Base-by-base conservation (phyloP, 768 basidiomycete species). In the Glaciozyma antarctica region DNA sequence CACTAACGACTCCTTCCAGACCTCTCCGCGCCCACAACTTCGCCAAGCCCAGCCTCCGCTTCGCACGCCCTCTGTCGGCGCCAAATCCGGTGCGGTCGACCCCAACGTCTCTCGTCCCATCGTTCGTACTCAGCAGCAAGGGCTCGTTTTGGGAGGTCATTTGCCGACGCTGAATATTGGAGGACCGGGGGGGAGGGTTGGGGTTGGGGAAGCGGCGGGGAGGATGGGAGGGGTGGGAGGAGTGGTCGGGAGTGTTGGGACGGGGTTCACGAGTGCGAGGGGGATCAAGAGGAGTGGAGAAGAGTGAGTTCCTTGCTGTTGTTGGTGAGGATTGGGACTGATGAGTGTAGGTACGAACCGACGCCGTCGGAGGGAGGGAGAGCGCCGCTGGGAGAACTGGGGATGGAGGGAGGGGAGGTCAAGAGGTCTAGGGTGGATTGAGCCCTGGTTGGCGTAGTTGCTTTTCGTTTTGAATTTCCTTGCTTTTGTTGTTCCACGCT, bases 231-330 rank as follows among this genome's bases (percentile, higher is more conserved):
- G 32, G 16, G 53, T 30, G 8, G 53, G 4, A 28, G 32, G 32
- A 6, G 30, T 38, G 28, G 53, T 17, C 17, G 53, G 17, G 9
- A 38, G 53, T 32, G 28, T 13, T 16, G 53, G 53, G 12, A 3
- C 30, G 28, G 53, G 30, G 13, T 55, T 55, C 32, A 38, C 19
- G 53, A 55, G 53, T 22, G 53, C 53, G 53, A 55, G 53, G 30
- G 53, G 53, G 53, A 17, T 55, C 28, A 55, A 55, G 53, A 55
- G 53, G 53, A 38, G 24, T 26, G 30, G 34, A n/a, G 53, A 48
- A 2, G 47, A 21, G 47, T 24, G n/a, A 24, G 47, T 22, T 21
- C 16, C 2, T 48, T 16, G 6, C n/a, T 48, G 8, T 21, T 13
- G 6, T 21, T 8, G 13, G 16, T 7, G 47, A 16, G 47, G 19